Percentiles rank a stretch among this genome's conserved stretches.
Evolutionary conservation across 805 yeast genomes (phyloP).

Genomic region (Metschnikowia borealis): DNA sequence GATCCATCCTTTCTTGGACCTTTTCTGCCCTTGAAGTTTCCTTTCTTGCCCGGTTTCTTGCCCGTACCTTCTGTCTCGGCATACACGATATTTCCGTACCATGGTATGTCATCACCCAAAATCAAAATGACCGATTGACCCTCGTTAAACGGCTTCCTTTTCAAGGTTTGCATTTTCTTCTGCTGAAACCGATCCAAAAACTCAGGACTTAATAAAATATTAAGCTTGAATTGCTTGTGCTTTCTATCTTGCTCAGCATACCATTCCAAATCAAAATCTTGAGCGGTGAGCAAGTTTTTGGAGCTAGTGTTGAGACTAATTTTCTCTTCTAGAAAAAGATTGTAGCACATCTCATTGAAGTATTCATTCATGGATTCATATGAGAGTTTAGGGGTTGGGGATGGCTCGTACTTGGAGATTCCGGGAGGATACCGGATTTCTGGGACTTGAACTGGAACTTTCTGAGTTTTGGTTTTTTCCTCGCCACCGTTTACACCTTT

Average conservation of each 20-base stretch:
- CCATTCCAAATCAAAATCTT: constrained; percentile 53
- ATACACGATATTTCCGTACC: constrained; percentile 58
- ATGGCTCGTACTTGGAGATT: constrained; percentile 29
- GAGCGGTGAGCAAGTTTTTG: constrained; percentile 32
- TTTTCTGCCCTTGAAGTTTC: constrained; percentile 11
- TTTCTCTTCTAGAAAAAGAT: constrained; percentile 60
- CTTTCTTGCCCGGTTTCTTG: neutral
- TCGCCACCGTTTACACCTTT: neutral
- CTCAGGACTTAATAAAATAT: constrained; percentile 43
- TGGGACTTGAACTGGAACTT: neutral
- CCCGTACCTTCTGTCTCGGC: constrained; percentile 20
- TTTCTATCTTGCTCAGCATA: constrained; percentile 41
- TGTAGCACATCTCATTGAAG: constrained; percentile 55
- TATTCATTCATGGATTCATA: constrained; percentile 51
- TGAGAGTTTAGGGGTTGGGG: constrained; percentile 39
- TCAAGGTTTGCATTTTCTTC: constrained; percentile 46
- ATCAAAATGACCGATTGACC: constrained; percentile 56
- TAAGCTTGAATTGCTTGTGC: constrained; percentile 38
- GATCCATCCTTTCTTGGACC: constrained; percentile 6
- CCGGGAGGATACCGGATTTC: constrained; percentile 22
- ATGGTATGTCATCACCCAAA: constrained; percentile 47
- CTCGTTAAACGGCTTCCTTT: constrained; percentile 55
- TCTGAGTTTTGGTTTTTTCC: neutral
- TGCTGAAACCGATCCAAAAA: constrained; percentile 49
- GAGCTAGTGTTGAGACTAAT: constrained; percentile 31